Conservation (phyloP, 768 basidiomycete genomes). For the Gymnopilus junonius region DNA sequence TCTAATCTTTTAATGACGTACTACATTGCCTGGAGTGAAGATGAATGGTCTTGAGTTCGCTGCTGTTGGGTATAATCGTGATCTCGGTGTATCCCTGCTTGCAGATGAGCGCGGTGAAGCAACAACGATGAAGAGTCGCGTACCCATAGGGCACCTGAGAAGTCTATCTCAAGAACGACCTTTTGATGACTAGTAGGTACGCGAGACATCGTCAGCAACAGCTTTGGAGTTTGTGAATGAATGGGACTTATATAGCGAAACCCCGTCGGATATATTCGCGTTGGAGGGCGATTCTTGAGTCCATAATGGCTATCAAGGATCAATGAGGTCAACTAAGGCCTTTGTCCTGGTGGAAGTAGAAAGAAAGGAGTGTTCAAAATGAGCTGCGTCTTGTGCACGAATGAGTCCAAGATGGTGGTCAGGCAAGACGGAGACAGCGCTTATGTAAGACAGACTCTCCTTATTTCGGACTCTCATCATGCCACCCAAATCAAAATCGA, state of each 20-base stretch:
- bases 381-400: conserved; percentile 25
- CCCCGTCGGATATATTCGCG: conserved; percentile 83
- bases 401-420: conserved; percentile 32
- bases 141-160: conserved; percentile 86
- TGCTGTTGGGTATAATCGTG: conserved; percentile 80
- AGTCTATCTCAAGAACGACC: conserved; percentile 93
- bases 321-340: conserved; percentile 32
- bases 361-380: conserved; percentile 19
- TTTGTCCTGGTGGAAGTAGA: conserved; percentile 19
- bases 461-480: conserved; percentile 44
- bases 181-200: conserved; percentile 93
- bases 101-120: conserved; percentile 23
- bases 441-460: conserved; percentile 39
- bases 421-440: conserved; percentile 32
- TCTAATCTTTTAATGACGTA: conserved; percentile 40
- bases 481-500: conserved; percentile 69
- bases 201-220: conserved; percentile 45
- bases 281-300: conserved; percentile 61
- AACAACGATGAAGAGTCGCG: conserved; percentile 25
- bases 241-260: conserved; percentile 84
- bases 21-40: conserved; percentile 90
- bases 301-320: conserved; percentile 40
- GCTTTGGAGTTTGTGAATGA: conserved; percentile 18
- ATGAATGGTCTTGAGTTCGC: conserved; percentile 81
- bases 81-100: conserved; percentile 91